phyloP scores from a whole-genome alignment of 2,329 filamentous ascomycete species.

The Rutstroemia sydowiana region DNA sequence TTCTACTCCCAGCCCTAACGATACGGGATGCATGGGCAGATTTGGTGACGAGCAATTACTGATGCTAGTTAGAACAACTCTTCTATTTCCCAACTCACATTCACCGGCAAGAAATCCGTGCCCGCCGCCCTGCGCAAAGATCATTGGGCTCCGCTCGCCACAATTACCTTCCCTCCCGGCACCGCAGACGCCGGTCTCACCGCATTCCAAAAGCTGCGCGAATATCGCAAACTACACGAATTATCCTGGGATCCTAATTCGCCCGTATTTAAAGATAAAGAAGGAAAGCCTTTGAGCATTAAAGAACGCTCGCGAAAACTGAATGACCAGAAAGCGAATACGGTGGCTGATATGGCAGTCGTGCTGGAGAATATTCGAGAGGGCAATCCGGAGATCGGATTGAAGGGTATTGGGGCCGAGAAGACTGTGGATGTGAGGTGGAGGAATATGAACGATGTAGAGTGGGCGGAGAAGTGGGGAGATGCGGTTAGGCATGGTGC shows the following conservation, averaged over 20 bases:
- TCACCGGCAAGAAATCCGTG: constrained; percentile 60
- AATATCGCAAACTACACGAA: constrained; percentile 56
- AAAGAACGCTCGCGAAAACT: constrained; percentile 43
- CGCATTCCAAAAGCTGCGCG: constrained; percentile 56
- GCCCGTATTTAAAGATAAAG: background rate
- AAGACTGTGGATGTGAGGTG: constrained; percentile 27
- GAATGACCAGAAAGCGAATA: constrained; percentile 54
- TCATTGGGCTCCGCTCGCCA: constrained; percentile 56
- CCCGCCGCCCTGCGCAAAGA: constrained; percentile 58
- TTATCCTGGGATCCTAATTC: constrained; percentile 43
- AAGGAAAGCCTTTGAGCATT: constrained; percentile 2
- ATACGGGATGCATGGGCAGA: background rate
- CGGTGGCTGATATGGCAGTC: constrained; percentile 56
- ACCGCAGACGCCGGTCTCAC: constrained; percentile 47
- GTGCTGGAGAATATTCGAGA: constrained; percentile 10
- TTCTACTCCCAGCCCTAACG: background rate
- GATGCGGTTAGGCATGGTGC: constrained; percentile 29
- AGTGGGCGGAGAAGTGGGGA: constrained; percentile 33
- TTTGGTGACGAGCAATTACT: background rate
- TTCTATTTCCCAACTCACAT: constrained; percentile 51
- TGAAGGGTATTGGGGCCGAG: constrained; percentile 2
- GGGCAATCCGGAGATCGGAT: constrained; percentile 7
- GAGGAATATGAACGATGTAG: constrained; percentile 31
- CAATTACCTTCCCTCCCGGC: constrained; percentile 49
- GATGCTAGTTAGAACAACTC: constrained; percentile 34